Evolutionary conservation across 805 yeast species (phyloP), one percentile per base, ranked within the genome.

Genomic region (Lipomyces kockii): DNA sequence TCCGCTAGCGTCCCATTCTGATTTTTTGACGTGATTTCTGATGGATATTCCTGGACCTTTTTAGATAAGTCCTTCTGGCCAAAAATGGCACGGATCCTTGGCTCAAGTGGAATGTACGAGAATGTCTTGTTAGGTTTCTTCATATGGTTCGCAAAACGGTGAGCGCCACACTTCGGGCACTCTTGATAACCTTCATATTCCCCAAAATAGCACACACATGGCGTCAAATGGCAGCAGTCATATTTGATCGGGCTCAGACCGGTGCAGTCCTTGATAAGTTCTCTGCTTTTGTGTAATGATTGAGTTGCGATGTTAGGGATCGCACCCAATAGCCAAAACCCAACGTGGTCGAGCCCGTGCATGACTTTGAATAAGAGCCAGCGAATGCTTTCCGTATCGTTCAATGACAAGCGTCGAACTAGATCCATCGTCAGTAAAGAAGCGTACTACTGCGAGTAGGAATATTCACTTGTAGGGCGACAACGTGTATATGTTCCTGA

Each of bases 41-140:
- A 46, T 12, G 52, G 52, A 46, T 46, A 46, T 46, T 46, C 52
- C 8, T 46, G 52, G 52, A 46, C 52, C 52, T 2, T 46, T 46
- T 46, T 46, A 46, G 52, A 46, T 46, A 46, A 46, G 52, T 46
- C 17, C 52, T 46, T 46, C 52, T 12, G 52, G 52, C 52, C 52
- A 46, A 46, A 46, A 46, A 46, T 46, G 52, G 52, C 52, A 46
- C 52, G 22, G 52, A 46, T 12, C 52, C 52, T 46, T 46, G 52
- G 52, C 52, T 46, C 52, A 46, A 46, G 52, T 46, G 52, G 52
- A 46, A 46, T 46, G 52, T 46, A 46, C 52, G 52, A 46, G 52
- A 46, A 46, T 46, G 52, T 46, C 52, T 46, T 46, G 52, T 46
- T 46, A 46, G 52, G 52, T 46, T 46, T 46, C 52, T 46, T 46